phyloP scores from a whole-genome alignment of 2,329 filamentous ascomycete genomes.

The Botrytis tulipae region DNA sequence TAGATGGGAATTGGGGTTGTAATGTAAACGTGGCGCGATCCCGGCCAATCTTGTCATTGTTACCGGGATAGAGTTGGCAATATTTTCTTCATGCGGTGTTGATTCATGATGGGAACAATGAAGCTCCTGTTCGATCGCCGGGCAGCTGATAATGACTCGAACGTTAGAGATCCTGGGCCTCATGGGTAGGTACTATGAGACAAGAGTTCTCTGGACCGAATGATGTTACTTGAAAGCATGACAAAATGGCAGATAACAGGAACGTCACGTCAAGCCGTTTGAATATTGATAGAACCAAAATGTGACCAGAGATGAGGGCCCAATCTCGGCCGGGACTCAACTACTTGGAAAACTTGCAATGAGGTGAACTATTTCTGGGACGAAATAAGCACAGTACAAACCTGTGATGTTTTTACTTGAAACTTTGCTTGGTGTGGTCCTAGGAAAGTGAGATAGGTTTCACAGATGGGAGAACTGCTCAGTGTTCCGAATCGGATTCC shows the following conservation, averaged over 20 bases:
- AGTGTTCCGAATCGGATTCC: not conserved
- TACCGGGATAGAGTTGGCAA: not conserved
- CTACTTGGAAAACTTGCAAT: not conserved
- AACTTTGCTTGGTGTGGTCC: not conserved
- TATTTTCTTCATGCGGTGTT: not conserved
- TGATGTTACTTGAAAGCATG: not conserved
- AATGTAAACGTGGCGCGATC: not conserved
- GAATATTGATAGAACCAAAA: not conserved
- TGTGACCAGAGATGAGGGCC: not conserved
- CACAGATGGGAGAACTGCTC: not conserved
- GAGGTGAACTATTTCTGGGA: too few species aligned
- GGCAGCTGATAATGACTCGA: not conserved
- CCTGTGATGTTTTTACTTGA: not conserved
- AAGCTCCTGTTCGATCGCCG: not conserved
- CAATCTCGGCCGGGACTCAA: not conserved
- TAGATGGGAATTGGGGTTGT: not conserved
- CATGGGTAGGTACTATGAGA: not conserved
- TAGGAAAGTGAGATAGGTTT: not conserved
- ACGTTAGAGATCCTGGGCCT: not conserved
- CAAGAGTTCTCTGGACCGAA: not conserved
- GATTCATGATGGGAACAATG: not conserved
- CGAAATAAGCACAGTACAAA: not conserved
- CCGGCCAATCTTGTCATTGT: fast-evolving
- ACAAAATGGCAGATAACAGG: not conserved
- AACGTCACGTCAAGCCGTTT: not conserved